Conservation (phyloP, 2,329 filamentous ascomycete species). For the Pyrenophora graminea region DNA sequence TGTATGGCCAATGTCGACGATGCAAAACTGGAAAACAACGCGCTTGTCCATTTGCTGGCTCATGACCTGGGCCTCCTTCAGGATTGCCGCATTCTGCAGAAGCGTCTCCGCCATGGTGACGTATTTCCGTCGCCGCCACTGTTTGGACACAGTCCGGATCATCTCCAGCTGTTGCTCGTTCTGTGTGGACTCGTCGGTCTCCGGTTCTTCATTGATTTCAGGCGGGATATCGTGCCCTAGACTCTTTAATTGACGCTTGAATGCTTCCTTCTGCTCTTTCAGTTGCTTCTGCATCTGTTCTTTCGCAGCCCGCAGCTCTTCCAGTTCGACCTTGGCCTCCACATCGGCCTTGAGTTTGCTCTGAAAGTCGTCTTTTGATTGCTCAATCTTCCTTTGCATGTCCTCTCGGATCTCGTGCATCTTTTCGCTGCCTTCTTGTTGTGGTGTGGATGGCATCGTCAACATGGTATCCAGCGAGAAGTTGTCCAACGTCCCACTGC, state of each 20-base stretch:
- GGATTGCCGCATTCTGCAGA: constrained; percentile 79
- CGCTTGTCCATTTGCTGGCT: constrained; percentile 93
- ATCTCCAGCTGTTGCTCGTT: constrained; percentile 72
- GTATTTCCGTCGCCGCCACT: constrained; percentile 84
- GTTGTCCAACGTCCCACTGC: constrained; percentile 92
- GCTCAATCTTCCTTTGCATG: constrained; percentile 81
- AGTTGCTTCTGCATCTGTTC: constrained; percentile 88
- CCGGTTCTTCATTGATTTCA: constrained; percentile 45
- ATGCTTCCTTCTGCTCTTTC: constrained; percentile 79
- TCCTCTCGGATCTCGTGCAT: constrained; percentile 77
- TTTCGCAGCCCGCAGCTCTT: constrained; percentile 78
- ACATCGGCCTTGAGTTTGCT: constrained; percentile 77
- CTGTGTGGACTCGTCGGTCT: constrained; percentile 41
- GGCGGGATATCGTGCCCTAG: constrained; percentile 58
- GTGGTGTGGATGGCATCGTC: constrained; percentile 92
- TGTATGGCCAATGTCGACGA: constrained; percentile 85
- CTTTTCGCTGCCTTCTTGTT: constrained; percentile 75
- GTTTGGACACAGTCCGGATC: constrained; percentile 67
- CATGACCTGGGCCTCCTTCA: constrained; percentile 98
- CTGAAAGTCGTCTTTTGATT: constrained; percentile 81
- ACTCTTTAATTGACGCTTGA: constrained; percentile 80
- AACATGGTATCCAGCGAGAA: constrained; percentile 93
- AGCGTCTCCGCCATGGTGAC: constrained; percentile 93
- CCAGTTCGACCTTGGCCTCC: constrained; percentile 75
- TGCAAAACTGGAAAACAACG: constrained; percentile 91